phyloP scores from a whole-genome alignment of 148 eudicot species.

The Selenicereus undatus region DNA sequence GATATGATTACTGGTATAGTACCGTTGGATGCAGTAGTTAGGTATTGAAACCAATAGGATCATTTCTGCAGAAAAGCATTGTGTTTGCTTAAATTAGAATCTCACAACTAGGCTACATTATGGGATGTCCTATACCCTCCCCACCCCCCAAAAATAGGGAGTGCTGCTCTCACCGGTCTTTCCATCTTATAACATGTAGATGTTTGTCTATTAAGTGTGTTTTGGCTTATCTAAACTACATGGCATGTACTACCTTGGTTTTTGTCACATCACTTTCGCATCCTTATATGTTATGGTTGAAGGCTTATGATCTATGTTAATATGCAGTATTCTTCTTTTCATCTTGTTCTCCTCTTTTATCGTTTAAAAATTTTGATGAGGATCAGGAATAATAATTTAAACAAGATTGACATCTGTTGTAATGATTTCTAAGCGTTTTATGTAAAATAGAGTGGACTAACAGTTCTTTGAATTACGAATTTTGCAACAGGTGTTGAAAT shows the following conservation, averaged over 20 bases:
- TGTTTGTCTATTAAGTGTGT: too few relatives aligned
- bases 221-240: too few relatives aligned
- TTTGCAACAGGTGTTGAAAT: constrained; percentile 68
- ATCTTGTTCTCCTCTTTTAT: too few relatives aligned
- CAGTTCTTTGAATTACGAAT: constrained; percentile 1
- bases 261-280: background rate
- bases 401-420: background rate
- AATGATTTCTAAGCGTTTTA: background rate
- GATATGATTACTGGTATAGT: background rate
- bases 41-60: background rate
- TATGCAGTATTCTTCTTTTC: too few relatives aligned
- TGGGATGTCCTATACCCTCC: background rate
- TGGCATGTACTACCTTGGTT: background rate
- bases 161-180: too few relatives aligned
- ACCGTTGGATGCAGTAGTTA: background rate
- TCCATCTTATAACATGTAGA: too few relatives aligned
- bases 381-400: background rate
- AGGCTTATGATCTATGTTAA: too few relatives aligned
- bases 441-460: background rate
- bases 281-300: too few relatives aligned
- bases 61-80: background rate
- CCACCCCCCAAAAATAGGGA: background rate
- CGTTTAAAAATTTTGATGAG: too few relatives aligned
- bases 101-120: background rate
- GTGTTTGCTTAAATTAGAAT: background rate